Percentiles rank a stretch among this genome's conserved stretches.
Conservation (phyloP, 73 alveolate genomes). For the Paramecium biaurelia region DNA sequence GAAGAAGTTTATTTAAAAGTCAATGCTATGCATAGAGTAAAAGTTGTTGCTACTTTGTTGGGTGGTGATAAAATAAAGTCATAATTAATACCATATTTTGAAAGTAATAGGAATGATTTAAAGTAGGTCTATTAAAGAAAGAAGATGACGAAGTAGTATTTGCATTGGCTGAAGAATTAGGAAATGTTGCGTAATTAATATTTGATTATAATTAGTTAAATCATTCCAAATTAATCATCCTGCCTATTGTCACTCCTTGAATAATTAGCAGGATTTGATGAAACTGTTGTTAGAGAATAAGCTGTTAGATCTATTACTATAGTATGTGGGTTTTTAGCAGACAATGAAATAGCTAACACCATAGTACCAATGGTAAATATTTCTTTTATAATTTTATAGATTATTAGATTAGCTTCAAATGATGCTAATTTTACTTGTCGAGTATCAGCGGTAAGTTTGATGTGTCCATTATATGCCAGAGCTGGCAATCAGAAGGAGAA, state of each 20-base stretch:
- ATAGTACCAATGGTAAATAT: conserved; percentile 76
- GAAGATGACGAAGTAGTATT: conserved; percentile 97
- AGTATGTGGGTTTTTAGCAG: conserved; percentile 72
- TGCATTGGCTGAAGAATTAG: conserved; percentile 96
- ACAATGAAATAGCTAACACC: conserved; percentile 75
- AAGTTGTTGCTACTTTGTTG: conserved; percentile 83
- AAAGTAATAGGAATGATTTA: conserved; percentile 60
- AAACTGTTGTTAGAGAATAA: conserved; percentile 85
- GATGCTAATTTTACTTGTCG: conserved; percentile 94
- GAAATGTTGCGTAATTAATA: conserved; percentile 57
- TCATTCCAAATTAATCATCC: conserved; percentile 47
- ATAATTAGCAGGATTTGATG: conserved; percentile 75
- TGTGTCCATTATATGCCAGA: conserved; percentile 89
- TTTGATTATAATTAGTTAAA: conserved; percentile 59
- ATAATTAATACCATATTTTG: conserved; percentile 84
- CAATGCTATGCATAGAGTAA: conserved; percentile 95
- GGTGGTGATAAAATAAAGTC: conserved; percentile 81
- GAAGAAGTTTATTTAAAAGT: conserved; percentile 96
- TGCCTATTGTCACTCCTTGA: conserved; percentile 67
- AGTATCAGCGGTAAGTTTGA: conserved; percentile 94
- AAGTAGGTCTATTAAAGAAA: conserved; percentile 56
- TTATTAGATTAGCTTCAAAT: conserved; percentile 83
- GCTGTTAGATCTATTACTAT: conserved; percentile 81
- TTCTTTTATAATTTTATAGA: not conserved
- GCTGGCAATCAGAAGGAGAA: conserved; percentile 93